Percentiles rank a stretch among this genome's conserved stretches.
These are phyloP conservation scores for Favolaschia claudopus DNA, from an alignment of 768 basidiomycete genomes.

Conservation along the genomic window DNA sequence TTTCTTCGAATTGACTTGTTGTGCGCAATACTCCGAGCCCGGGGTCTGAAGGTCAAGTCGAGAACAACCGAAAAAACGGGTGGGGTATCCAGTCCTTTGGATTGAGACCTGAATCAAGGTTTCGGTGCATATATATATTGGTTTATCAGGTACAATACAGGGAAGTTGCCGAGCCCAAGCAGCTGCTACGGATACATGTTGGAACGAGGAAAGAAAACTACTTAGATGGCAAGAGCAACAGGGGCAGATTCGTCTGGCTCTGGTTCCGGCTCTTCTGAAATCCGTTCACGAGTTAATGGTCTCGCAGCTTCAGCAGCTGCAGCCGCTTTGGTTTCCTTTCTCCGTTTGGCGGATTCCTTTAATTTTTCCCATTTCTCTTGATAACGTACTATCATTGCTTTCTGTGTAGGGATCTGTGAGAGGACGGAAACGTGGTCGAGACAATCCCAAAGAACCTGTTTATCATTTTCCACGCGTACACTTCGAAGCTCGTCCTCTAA, in stretches of 20 bases:
- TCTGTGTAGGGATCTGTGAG: slow-evolving; percentile 52
- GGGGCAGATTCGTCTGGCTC: slow-evolving; percentile 45
- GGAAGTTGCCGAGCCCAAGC: not conserved
- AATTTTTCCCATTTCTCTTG: slow-evolving; percentile 90
- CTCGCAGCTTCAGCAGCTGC: slow-evolving; percentile 48
- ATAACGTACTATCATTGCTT: slow-evolving; percentile 83
- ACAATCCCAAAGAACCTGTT: slow-evolving; percentile 60
- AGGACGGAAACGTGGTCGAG: not conserved
- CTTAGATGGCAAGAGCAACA: slow-evolving; percentile 11
- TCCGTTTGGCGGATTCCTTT: slow-evolving; percentile 87
- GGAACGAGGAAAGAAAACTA: slow-evolving; percentile 4
- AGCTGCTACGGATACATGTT: slow-evolving; percentile 20
- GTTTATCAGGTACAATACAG: not conserved
- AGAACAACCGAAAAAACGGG: too few relatives aligned
- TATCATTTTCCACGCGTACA: slow-evolving; percentile 77
- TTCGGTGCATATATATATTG: not conserved
- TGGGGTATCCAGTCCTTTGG: too few relatives aligned
- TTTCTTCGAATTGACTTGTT: not conserved
- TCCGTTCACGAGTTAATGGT: slow-evolving; percentile 65
- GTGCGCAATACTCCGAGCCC: not conserved
- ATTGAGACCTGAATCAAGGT: too few relatives aligned
- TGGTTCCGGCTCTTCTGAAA: slow-evolving; percentile 74
- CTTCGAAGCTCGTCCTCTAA: slow-evolving; percentile 79
- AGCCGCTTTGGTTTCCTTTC: slow-evolving; percentile 77
- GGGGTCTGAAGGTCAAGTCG: too few relatives aligned